These are phyloP conservation scores for Neohortaea acidophila DNA, from an alignment of 495 filamentous ascomycete genomes.

Conservation along the genomic window DNA sequence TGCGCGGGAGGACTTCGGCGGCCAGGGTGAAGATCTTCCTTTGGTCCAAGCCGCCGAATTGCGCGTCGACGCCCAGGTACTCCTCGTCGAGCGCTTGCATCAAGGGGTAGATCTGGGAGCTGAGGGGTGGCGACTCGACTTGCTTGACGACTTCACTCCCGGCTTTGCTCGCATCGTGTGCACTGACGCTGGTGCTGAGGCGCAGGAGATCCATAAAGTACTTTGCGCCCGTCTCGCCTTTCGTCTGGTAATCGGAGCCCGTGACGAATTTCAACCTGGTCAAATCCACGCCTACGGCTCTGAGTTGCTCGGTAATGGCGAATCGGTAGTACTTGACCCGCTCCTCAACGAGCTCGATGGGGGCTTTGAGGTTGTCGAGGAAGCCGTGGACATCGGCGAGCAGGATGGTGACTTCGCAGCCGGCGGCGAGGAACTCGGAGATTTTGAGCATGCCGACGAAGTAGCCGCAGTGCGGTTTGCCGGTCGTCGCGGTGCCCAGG, in stretches of 20 bases:
- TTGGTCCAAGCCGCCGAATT: constrained; percentile 74
- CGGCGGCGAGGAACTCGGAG: constrained; percentile 71
- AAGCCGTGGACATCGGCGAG: constrained; percentile 49
- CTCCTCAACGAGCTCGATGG: constrained; percentile 72
- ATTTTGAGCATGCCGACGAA: constrained; percentile 77
- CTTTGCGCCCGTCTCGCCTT: constrained; percentile 23
- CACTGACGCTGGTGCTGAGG: constrained; percentile 25
- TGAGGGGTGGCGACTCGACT: constrained; percentile 53
- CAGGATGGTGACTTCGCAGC: constrained; percentile 42
- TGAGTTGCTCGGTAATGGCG: constrained; percentile 25
- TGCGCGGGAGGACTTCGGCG: constrained; percentile 54
- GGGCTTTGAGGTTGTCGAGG: constrained; percentile 73
- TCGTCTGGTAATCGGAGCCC: constrained; percentile 69
- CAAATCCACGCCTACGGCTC: constrained; percentile 36
- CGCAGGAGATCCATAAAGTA: constrained; percentile 65
- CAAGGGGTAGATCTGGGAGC: constrained; percentile 71
- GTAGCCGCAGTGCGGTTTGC: constrained; percentile 69
- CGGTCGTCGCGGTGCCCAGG: constrained; percentile 81
- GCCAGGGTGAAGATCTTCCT: constrained; percentile 78
- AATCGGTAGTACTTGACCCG: constrained; percentile 27
- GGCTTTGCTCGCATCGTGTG: constrained; percentile 62
- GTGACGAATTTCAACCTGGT: constrained; percentile 71
- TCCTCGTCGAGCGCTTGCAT: constrained; percentile 89
- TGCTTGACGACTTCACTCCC: constrained; percentile 93
- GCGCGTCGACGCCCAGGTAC: constrained; percentile 67